A percentile compares a stretch with the other conserved stretches of the same genome.
Conservation (phyloP, 2,329 filamentous ascomycete species). For the Xylaria digitata region DNA sequence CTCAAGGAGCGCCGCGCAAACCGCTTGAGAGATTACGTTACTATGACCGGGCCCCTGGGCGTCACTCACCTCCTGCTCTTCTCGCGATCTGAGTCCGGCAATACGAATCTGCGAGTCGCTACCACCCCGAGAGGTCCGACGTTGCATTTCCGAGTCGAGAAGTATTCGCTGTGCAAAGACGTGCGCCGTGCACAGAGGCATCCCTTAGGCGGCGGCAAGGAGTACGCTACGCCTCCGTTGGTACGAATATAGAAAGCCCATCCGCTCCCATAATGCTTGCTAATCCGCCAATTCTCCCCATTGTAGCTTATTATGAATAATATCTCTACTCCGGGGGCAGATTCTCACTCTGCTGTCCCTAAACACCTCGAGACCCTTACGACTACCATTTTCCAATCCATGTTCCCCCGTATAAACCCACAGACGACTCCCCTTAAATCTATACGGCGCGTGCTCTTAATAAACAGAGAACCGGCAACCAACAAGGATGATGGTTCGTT, state of each 20-base stretch:
- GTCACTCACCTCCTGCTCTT: slow-evolving; percentile 94
- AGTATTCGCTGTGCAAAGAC: slow-evolving; percentile 94
- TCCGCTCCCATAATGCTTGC: neutral
- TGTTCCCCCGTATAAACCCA: slow-evolving; percentile 96
- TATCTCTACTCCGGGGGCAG: slow-evolving; percentile 75
- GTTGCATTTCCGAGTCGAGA: slow-evolving; percentile 92
- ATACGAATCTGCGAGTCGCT: slow-evolving; percentile 90
- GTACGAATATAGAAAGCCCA: slow-evolving; percentile 56
- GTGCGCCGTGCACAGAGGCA: slow-evolving; percentile 85
- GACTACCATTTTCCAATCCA: slow-evolving; percentile 93
- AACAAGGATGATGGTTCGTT: slow-evolving; percentile 75
- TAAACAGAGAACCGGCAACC: slow-evolving; percentile 78
- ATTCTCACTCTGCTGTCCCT: slow-evolving; percentile 77
- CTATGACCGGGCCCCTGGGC: slow-evolving; percentile 94
- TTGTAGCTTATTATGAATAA: slow-evolving; percentile 95
- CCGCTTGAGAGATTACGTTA: slow-evolving; percentile 88
- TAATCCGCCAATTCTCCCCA: slow-evolving; percentile 5
- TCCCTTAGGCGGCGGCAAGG: slow-evolving; percentile 83
- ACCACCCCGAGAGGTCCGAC: slow-evolving; percentile 92
- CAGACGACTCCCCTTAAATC: slow-evolving; percentile 88
- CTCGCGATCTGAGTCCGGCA: slow-evolving; percentile 87
- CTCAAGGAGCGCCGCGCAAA: slow-evolving; percentile 92
- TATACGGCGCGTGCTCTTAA: slow-evolving; percentile 89
- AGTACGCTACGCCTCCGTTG: slow-evolving; percentile 86
- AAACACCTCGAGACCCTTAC: slow-evolving; percentile 93